Evolutionary conservation across 495 filamentous ascomycete genomes (phyloP).

Genomic region (Aspergillus leporis): DNA sequence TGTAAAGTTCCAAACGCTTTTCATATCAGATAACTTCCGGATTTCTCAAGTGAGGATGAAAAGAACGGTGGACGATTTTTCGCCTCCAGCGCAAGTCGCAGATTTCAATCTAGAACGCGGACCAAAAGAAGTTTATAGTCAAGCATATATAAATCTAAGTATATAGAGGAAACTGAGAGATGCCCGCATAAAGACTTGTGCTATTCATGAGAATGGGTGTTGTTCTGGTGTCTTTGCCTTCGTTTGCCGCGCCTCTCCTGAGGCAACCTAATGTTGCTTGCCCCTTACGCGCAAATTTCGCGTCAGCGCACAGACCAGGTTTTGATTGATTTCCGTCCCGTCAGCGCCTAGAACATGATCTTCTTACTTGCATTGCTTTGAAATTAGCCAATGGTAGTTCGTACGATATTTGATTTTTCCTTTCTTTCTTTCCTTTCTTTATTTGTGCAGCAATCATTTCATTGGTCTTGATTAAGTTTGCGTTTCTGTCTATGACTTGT

Average conservation of each 20-base stretch:
- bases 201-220: neutral
- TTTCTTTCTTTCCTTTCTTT: neutral
- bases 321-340: slow-evolving; percentile 26
- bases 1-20: neutral
- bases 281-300: slow-evolving; percentile 27
- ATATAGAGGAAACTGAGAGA: no score
- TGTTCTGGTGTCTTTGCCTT: neutral
- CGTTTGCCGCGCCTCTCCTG: neutral
- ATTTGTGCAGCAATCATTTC: no score
- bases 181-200: no score
- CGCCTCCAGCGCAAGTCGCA: neutral
- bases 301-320: slow-evolving; percentile 39
- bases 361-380: neutral
- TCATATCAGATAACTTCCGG: neutral
- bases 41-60: neutral
- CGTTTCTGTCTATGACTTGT: no score
- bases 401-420: neutral
- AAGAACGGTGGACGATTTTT: neutral
- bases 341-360: neutral
- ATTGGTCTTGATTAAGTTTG: no score
- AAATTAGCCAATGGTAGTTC: neutral
- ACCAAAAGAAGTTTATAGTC: no score
- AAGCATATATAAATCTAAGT: no score
- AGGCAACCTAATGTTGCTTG: neutral
- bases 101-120: neutral